Percentiles rank a stretch among this genome's conserved stretches.
phyloP scores from a whole-genome alignment of 2,329 filamentous ascomycete genomes.

The Westerdykella sp. region DNA sequence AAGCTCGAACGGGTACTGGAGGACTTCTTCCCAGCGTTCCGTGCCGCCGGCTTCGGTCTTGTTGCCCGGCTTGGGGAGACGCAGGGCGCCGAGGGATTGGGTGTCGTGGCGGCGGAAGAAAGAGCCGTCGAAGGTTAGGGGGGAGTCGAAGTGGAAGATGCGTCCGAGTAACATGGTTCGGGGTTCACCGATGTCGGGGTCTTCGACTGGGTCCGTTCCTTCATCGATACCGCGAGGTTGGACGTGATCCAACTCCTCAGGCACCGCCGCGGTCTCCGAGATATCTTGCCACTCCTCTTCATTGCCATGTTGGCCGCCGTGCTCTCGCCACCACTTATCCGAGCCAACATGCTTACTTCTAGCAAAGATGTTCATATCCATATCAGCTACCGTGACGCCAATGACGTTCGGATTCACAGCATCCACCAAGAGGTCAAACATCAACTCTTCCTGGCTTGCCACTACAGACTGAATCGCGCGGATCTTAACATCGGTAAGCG shows the following conservation, averaged over 20 bases:
- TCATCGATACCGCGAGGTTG: slow-evolving; percentile 39
- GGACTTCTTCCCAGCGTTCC: slow-evolving; percentile 81
- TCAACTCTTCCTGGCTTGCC: slow-evolving; percentile 88
- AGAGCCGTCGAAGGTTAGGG: slow-evolving; percentile 81
- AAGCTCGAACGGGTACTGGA: slow-evolving; percentile 87
- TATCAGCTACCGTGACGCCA: slow-evolving; percentile 74
- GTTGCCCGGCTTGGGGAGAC: slow-evolving; percentile 78
- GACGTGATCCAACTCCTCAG: not conserved
- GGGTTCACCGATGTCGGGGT: slow-evolving; percentile 53
- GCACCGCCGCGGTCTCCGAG: not conserved
- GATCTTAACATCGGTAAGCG: slow-evolving; percentile 71
- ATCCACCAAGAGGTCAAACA: slow-evolving; percentile 82
- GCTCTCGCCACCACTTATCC: slow-evolving; percentile 41
- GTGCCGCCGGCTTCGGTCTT: slow-evolving; percentile 75
- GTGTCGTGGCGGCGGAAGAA: slow-evolving; percentile 71
- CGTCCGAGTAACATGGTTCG: slow-evolving; percentile 90
- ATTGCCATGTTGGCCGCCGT: slow-evolving; percentile 21
- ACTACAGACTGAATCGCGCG: slow-evolving; percentile 81
- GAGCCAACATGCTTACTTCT: slow-evolving; percentile 83
- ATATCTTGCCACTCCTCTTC: slow-evolving; percentile 24
- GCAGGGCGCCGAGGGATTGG: slow-evolving; percentile 73
- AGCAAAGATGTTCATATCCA: slow-evolving; percentile 89
- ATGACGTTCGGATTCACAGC: slow-evolving; percentile 93
- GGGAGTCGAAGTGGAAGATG: slow-evolving; percentile 79
- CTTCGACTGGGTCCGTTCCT: slow-evolving; percentile 59